Base-by-base conservation (phyloP, 768 basidiomycete genomes). In the Mrakia frigida region DNA sequence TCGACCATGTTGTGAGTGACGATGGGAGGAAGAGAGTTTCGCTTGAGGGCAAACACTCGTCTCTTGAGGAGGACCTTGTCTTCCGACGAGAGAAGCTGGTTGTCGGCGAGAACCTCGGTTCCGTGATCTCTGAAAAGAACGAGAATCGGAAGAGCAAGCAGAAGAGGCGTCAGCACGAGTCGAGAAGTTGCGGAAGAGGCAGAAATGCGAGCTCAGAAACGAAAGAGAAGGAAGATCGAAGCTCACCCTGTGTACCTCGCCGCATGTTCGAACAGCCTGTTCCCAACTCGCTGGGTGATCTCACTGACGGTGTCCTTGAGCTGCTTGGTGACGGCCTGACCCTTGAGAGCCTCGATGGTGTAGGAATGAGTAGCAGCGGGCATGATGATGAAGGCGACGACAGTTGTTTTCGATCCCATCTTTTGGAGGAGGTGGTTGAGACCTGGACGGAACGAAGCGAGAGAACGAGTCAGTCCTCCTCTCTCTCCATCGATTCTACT, bases 1-100 rank as follows among this genome's bases (percentile, higher is more conserved):
- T 98, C 96, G 33, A 87, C 89, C 97, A 98, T 98, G 85, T 99
- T 99, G 86, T 99, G 97, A 23, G 97, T 99, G n/a, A 91, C 91
- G 60, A 99, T 88, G 1, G 97, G 93, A 0, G 97, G 97, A n/a
- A 94, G 88, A 16, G 92, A 89, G 85, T 92, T 92, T 79, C 97
- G 89, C 84, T 94, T 96, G 76, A 99, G 88, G 9, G 97, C 97
- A 82, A 97, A 96, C 78, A 95, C 96, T 75, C 97, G 90, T 6
- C 97, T 90, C 85, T 99, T 99, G 80, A 99, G 87, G 25, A 94
- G 86, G 25, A 98, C 90, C 82, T 92, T 92, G 85, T 99, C 97
- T 83, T 97, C 94, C 43, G 90, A 88, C 0, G 93, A 92, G 21
- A 98, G 86, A 3, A 99, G 87, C 50, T 90, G 87, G 16, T 90